Evolutionary conservation across 208 protist species (phyloP), one percentile per base, ranked within the genome.

Genomic region (Herpetomonas tarakana): DNA sequence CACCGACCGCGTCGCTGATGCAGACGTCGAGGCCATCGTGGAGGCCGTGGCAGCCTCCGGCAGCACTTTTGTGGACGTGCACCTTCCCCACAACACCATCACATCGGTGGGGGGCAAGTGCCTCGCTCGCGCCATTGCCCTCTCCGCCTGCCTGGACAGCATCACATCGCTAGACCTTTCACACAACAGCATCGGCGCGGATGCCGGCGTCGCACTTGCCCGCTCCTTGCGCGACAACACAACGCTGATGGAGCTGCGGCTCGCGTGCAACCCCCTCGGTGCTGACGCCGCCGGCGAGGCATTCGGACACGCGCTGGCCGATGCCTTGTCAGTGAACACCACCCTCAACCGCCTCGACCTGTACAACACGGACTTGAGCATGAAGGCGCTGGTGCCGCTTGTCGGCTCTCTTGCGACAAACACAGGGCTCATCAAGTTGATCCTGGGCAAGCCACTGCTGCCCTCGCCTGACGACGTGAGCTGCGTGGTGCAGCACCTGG

Each of bases 21-120:
- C 59, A 16, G 87, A 93, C 7, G 52, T 89, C n/a, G 50, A 61
- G 27, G 80, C 74, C 1, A 50, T 93, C 11, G 11, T 71, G 14
- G 3, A 55, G 25, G 74, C 65, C n/a, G 70, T 71, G 21, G 57
- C 59, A 35, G 45, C 55, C 0, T 45, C 51, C 28, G 62, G 63
- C 53, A 45, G 58, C 2, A 31, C 59, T 2, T 22, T 93, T 18
- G 49, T 65, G 3, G 70, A 73, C 19, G 22, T 94, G 12, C 55
- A 74, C 46, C 25, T 94, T 6, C 74, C 79, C 6, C 89, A 90
- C 80, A 91, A 94, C 65, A 65, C 50, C 52, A 72, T 94, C 22
- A 56, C 66, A n/a, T 68, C 70, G 7, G 45, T 28, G 7, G 88
- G 84, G 0, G 81, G 69, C 6, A 50, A 50, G 11, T 54, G 59